Percentiles rank a stretch among this genome's conserved stretches.
Conservation (phyloP, 2,329 filamentous ascomycete species). For the Phyllosticta ampelicida region DNA sequence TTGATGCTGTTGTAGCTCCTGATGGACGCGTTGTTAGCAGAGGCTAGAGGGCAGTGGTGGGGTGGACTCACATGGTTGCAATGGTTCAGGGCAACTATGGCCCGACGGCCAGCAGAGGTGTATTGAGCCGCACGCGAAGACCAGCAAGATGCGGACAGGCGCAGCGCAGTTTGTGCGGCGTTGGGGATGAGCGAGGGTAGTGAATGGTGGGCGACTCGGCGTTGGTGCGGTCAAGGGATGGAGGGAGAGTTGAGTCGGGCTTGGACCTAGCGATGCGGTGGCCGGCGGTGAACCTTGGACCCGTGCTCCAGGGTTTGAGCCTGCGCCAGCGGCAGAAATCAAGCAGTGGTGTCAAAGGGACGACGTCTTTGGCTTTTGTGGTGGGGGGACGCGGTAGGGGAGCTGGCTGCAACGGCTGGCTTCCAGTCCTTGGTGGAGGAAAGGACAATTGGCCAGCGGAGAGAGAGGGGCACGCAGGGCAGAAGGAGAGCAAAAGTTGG, state of each 20-base stretch:
- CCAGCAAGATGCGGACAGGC: neutral
- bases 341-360: neutral
- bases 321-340: neutral
- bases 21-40: conserved; percentile 32
- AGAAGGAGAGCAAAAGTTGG: conserved; percentile 9
- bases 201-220: neutral
- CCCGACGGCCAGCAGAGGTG: conserved; percentile 20
- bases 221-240: neutral
- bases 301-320: neutral
- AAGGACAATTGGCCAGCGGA: neutral
- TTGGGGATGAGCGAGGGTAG: neutral
- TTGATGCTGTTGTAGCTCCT: conserved; percentile 38
- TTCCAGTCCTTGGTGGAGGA: neutral
- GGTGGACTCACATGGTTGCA: conserved; percentile 28
- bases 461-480: neutral
- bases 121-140: neutral
- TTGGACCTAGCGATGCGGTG: neutral
- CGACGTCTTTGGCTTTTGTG: neutral
- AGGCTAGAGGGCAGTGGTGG: conserved; percentile 19
- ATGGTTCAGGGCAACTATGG: conserved; percentile 19
- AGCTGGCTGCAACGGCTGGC: too few species aligned
- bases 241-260: neutral
- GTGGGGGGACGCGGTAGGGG: too few species aligned
- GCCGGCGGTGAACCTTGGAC: neutral
- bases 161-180: neutral